Evolutionary conservation across 148 eudicot species (phyloP).

Genomic region (Fagopyrum tataricum): DNA sequence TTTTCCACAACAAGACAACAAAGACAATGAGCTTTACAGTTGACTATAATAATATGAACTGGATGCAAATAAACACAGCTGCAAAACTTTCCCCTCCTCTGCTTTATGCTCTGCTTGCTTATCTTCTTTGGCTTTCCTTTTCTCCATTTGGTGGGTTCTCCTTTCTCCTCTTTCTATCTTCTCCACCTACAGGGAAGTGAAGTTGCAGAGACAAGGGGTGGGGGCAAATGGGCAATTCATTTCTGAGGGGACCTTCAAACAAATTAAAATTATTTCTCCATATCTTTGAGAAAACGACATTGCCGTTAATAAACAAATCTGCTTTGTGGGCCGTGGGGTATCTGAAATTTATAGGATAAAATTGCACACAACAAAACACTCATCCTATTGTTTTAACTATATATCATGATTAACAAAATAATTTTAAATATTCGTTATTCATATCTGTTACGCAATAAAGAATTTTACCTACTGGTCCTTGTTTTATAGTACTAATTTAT

Average conservation of each 20-base stretch:
- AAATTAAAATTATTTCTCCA: not conserved
- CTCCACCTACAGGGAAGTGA: not conserved
- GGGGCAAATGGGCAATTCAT: not conserved
- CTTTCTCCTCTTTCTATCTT: not conserved
- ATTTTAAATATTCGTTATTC: not conserved
- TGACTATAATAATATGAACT: not conserved
- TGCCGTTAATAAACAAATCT: not conserved
- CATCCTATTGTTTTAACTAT: not conserved
- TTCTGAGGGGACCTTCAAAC: not conserved
- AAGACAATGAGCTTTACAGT: constrained; percentile 1
- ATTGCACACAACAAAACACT: not conserved
- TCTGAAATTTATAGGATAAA: not conserved
- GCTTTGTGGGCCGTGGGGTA: not conserved
- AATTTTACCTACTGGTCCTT: not conserved
- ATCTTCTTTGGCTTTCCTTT: not conserved
- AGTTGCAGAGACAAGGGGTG: not conserved
- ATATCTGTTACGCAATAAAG: not conserved
- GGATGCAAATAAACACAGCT: not conserved
- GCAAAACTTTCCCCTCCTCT: not conserved
- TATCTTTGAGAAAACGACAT: constrained; percentile 8
- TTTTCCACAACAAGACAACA: not conserved
- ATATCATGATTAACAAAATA: not conserved
- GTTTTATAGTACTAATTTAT: not conserved
- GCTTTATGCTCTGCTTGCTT: not conserved
- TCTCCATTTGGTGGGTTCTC: not conserved